phyloP scores from a whole-genome alignment of 2,329 filamentous ascomycete species.

The Capronia americana region DNA sequence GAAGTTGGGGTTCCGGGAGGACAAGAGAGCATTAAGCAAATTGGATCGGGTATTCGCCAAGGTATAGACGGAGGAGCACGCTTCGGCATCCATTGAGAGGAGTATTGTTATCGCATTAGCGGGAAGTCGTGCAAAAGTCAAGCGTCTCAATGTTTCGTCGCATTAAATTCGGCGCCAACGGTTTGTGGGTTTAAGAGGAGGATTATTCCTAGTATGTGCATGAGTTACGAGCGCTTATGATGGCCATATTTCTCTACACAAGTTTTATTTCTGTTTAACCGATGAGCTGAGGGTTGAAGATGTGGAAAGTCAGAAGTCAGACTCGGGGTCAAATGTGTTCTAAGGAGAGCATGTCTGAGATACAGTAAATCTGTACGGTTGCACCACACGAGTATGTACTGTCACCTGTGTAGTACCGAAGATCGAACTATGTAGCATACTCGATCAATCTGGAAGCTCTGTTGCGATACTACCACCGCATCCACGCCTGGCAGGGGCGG shows the following conservation, averaged over 20 bases:
- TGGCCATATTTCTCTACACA: slow-evolving; percentile 4
- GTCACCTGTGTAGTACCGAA: not conserved
- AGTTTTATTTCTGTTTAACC: not conserved
- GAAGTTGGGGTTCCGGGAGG: slow-evolving; percentile 66
- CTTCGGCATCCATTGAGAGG: not conserved
- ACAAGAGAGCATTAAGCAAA: slow-evolving; percentile 69
- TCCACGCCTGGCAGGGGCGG: no score
- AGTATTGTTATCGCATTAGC: slow-evolving; percentile 14
- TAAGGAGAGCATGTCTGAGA: not conserved
- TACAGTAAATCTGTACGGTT: not conserved
- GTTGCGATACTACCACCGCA: no score
- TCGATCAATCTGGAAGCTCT: not conserved
- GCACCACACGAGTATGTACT: not conserved
- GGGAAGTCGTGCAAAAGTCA: slow-evolving; percentile 4
- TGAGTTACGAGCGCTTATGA: slow-evolving; percentile 19
- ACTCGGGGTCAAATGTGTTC: not conserved
- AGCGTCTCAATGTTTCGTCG: not conserved
- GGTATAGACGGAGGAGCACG: slow-evolving; percentile 22
- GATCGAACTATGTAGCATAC: slow-evolving; percentile 3
- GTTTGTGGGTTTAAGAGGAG: slow-evolving; percentile 1
- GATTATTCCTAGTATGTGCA: slow-evolving; percentile 3
- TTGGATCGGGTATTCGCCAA: slow-evolving; percentile 61
- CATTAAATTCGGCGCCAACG: not conserved
- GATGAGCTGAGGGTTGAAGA: not conserved
- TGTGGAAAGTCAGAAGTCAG: not conserved